These are phyloP conservation scores for Camellia oleifera DNA, from an alignment of 179 eudicot species.

Conservation along the genomic window DNA sequence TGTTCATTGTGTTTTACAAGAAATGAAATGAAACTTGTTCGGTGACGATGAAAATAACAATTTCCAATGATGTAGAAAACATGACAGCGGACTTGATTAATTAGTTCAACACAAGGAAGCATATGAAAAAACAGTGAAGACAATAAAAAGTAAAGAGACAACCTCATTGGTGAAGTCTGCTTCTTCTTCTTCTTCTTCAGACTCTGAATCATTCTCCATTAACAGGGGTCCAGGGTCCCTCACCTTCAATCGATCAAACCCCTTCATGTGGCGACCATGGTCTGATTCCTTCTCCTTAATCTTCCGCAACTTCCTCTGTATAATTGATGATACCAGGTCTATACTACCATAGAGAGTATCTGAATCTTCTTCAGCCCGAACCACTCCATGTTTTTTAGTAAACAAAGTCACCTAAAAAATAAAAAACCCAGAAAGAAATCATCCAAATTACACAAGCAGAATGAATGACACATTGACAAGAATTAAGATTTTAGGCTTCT, in stretches of 20 bases:
- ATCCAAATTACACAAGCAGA: slow-evolving; percentile 1
- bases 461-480: background rate
- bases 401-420: slow-evolving; percentile 62
- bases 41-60: background rate
- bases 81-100: background rate
- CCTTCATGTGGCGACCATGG: slow-evolving; percentile 86
- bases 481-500: background rate
- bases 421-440: background rate
- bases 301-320: slow-evolving; percentile 80
- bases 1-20: background rate
- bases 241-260: slow-evolving; percentile 49
- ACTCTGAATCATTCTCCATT: slow-evolving; percentile 15
- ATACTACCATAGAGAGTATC: slow-evolving; percentile 68
- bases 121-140: background rate
- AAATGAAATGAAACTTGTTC: background rate
- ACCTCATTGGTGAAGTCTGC: slow-evolving; percentile 59
- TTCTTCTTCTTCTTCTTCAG: slow-evolving; percentile 35
- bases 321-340: slow-evolving; percentile 70
- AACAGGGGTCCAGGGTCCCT: slow-evolving; percentile 42
- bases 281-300: slow-evolving; percentile 87
- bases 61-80: background rate
- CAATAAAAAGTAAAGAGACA: slow-evolving; percentile 4
- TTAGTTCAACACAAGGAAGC: background rate
- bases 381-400: slow-evolving; percentile 77
- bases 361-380: slow-evolving; percentile 85